These are phyloP conservation scores for Candida rishiriensis DNA, from an alignment of 805 yeast species.

Conservation along the genomic window DNA sequence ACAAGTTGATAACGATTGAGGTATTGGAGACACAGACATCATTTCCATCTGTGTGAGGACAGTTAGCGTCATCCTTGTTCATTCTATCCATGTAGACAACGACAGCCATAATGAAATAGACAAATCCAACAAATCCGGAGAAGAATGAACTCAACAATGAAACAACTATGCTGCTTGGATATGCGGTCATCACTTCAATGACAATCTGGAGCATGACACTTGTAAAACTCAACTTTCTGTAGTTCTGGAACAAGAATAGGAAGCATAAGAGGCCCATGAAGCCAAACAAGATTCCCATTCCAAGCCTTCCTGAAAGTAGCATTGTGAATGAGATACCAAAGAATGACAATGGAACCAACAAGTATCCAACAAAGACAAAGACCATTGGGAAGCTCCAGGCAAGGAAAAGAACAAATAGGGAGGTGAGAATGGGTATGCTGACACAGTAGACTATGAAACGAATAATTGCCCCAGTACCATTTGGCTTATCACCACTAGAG, in stretches of 20 bases:
- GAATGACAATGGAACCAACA: constrained; percentile 24
- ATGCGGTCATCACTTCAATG: constrained; percentile 70
- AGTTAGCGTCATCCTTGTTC: constrained; percentile 50
- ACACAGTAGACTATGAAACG: constrained; percentile 11
- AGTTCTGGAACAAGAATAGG: constrained; percentile 21
- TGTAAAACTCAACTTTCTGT: constrained; percentile 27
- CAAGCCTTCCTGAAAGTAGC: constrained; percentile 16
- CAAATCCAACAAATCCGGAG: constrained; percentile 55
- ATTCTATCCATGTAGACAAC: constrained; percentile 32
- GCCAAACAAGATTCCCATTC: constrained; percentile 15
- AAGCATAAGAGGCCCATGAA: constrained; percentile 18
- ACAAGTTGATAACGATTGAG: constrained; percentile 37
- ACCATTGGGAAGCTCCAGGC: constrained; percentile 26
- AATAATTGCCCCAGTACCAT: constrained; percentile 3
- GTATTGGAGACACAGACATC: constrained; percentile 29
- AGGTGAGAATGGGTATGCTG: constrained; percentile 18
- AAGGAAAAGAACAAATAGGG: constrained; percentile 16
- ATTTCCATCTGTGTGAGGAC: constrained; percentile 27
- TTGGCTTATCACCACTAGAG: neutral
- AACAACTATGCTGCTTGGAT: constrained; percentile 65
- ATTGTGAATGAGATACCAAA: constrained; percentile 20
- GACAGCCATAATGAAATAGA: constrained; percentile 64
- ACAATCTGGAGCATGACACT: constrained; percentile 33
- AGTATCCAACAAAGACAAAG: constrained; percentile 26
- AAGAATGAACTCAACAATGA: constrained; percentile 35